Base-by-base conservation (phyloP, 768 basidiomycete species). In the Mycena kentingensis region DNA sequence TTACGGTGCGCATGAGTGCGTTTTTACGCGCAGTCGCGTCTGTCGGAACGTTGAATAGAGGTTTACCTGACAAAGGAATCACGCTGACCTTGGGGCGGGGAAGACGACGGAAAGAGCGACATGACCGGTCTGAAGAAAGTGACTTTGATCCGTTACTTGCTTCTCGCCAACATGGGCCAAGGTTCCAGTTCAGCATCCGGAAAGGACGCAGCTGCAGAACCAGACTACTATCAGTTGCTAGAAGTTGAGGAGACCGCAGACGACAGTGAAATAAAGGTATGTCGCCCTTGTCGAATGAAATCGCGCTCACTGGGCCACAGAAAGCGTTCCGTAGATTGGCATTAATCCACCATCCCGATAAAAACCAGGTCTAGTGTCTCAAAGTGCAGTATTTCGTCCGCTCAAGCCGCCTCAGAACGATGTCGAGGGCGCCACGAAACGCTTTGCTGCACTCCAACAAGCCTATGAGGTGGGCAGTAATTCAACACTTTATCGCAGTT, bases 381-480 rank as follows among this genome's bases (percentile, higher is more conserved):
- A 2, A 3, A 34, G 34, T 24, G n/a, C 2, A 1, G 10, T 18
- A 18, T 24, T 2, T 8, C 31, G 31, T 21, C 27, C 15, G 21
- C 39, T 50, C 11, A 58, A 24, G 18, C 25, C n/a, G 18, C 19
- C 16, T 5, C 25, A 55, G 39, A 77, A 85, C 55, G 85, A 96
- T 62, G 68, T 89, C 3, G 92, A 96, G 57, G 91, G 83, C 31
- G 85, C 97, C 0, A 98, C 93, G 0, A 76, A 88, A 60, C 81
- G 87, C 12, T 99, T 98, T 65, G 88, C 95, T 2, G 72, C 81
- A 16, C 71, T 99, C 7, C 97, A 98, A 62, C 91, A 96, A 63
- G 97, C 97, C 4, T 98, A 98, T 63, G 97, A 98, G 79, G 94
- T 90, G 57, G 45, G 79, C 65, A 25, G 58, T 51, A 16, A 31